Conservation (phyloP, 352 stramenopile genomes). For the Globisporangium uncinulatum region DNA sequence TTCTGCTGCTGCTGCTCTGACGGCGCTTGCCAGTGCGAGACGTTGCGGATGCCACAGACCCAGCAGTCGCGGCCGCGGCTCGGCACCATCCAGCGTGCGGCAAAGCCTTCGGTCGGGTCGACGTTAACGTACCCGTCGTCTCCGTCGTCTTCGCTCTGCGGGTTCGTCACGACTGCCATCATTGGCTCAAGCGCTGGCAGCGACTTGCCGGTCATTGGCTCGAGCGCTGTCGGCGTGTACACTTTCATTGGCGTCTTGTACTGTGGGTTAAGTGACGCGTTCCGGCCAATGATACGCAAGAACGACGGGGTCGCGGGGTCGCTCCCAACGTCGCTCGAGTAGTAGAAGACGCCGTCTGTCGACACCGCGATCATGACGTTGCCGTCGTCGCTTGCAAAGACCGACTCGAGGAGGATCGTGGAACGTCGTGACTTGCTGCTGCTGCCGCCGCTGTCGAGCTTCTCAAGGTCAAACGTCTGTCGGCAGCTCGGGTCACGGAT, state of each 20-base stretch:
- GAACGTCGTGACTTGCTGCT: conserved; percentile 63
- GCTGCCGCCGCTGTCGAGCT: conserved; percentile 40
- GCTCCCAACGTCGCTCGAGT: conserved; percentile 32
- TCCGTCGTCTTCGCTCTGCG: conserved; percentile 39
- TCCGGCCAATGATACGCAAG: conserved; percentile 62
- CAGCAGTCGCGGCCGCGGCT: conserved; percentile 53
- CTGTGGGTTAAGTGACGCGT: conserved; percentile 53
- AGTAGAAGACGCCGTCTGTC: conserved; percentile 72
- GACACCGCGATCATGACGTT: conserved; percentile 54
- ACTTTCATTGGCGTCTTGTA: conserved; percentile 75
- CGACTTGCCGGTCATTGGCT: conserved; percentile 5
- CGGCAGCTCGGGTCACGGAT: conserved; percentile 36
- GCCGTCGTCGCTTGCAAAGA: conserved; percentile 63
- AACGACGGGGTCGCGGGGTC: conserved; percentile 9
- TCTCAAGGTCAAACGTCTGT: conserved; percentile 64
- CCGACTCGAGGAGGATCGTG: conserved; percentile 60
- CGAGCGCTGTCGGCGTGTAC: conserved; percentile 32
- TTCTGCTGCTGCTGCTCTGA: conserved; percentile 32
- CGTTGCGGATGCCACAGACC: conserved; percentile 73
- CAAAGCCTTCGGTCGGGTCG: conserved; percentile 59
- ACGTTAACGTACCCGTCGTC: conserved; percentile 66
- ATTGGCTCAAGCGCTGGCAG: conserved; percentile 30
- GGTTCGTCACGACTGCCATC: conserved; percentile 71
- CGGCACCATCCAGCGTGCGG: conserved; percentile 63
- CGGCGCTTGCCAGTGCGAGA: conserved; percentile 50